A percentile compares a stretch with the other conserved stretches of the same genome.
Conservation (phyloP, 495 filamentous ascomycete genomes). For the Pseudotulostoma volvatum region DNA sequence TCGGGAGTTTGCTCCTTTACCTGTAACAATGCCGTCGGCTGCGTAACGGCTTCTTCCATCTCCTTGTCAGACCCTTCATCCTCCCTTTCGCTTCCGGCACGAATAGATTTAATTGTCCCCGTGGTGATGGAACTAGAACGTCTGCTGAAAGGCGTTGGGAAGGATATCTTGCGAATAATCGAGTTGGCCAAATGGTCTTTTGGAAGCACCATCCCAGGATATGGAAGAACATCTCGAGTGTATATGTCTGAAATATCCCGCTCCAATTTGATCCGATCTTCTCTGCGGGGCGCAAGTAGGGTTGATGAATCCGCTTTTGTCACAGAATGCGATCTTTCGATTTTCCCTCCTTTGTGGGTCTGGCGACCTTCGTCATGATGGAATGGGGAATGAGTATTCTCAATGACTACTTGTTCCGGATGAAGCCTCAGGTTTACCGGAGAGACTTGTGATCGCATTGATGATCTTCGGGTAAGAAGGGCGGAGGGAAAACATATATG, state of each 20-base stretch:
- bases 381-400: slow-evolving; percentile 64
- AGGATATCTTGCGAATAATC: slow-evolving; percentile 68
- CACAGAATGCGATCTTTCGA: slow-evolving; percentile 12
- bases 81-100: slow-evolving; percentile 9
- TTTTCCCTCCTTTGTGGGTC: slow-evolving; percentile 10
- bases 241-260: slow-evolving; percentile 60
- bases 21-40: neutral
- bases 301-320: slow-evolving; percentile 10
- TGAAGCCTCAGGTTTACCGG: slow-evolving; percentile 35
- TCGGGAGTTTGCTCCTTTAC: slow-evolving; percentile 1
- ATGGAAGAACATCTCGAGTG: slow-evolving; percentile 68
- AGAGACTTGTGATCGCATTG: slow-evolving; percentile 59
- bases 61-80: neutral
- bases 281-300: slow-evolving; percentile 44
- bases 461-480: slow-evolving; percentile 58
- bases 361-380: slow-evolving; percentile 30
- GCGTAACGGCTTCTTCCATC: neutral
- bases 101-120: slow-evolving; percentile 5
- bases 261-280: slow-evolving; percentile 67
- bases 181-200: slow-evolving; percentile 50
- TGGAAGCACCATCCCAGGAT: slow-evolving; percentile 63
- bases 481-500: slow-evolving; percentile 54
- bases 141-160: slow-evolving; percentile 15
- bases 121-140: slow-evolving; percentile 19
- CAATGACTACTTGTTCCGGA: slow-evolving; percentile 65